phyloP scores from a whole-genome alignment of 305 asterid genomes.

The Lippia alba region DNA sequence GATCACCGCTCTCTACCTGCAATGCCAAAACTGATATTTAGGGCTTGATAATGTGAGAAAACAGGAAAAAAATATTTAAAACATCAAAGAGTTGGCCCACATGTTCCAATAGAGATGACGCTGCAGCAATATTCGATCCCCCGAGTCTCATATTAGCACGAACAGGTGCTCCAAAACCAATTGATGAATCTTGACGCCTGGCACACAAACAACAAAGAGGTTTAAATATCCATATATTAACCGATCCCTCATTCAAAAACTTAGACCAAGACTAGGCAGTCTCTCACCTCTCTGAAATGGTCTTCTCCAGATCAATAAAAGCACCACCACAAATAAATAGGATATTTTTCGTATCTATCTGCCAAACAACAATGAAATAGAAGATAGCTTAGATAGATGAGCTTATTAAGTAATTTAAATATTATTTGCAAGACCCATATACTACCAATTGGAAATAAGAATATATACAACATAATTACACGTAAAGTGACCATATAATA shows the following conservation, averaged over 20 bases:
- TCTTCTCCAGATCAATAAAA: slow-evolving; percentile 77
- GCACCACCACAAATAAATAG: slow-evolving; percentile 90
- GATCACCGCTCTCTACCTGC: slow-evolving; percentile 86
- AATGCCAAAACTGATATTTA: slow-evolving; percentile 38
- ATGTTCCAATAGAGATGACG: slow-evolving; percentile 72
- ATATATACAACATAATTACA: too few relatives aligned
- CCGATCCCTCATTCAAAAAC: slow-evolving; percentile 24
- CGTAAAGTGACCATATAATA: not conserved
- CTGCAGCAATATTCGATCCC: slow-evolving; percentile 57
- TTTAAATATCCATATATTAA: slow-evolving; percentile 21
- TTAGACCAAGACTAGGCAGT: slow-evolving; percentile 39
- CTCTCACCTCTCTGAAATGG: slow-evolving; percentile 92
- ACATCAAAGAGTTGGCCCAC: slow-evolving; percentile 45
- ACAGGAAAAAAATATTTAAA: slow-evolving; percentile 18
- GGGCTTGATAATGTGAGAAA: slow-evolving; percentile 22
- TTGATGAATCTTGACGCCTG: slow-evolving; percentile 82
- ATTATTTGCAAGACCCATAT: too few relatives aligned
- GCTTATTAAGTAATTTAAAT: too few relatives aligned
- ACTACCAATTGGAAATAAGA: not conserved
- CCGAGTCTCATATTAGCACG: slow-evolving; percentile 68
- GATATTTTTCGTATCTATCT: slow-evolving; percentile 74
- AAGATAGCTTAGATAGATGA: not conserved
- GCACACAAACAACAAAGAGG: slow-evolving; percentile 31
- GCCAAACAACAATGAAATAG: slow-evolving; percentile 39
- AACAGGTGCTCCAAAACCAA: slow-evolving; percentile 85